Evolutionary conservation across 1,139 yeast species (phyloP), one percentile per base, ranked within the genome.

Genomic region (Blastobotrys buckinghamii): DNA sequence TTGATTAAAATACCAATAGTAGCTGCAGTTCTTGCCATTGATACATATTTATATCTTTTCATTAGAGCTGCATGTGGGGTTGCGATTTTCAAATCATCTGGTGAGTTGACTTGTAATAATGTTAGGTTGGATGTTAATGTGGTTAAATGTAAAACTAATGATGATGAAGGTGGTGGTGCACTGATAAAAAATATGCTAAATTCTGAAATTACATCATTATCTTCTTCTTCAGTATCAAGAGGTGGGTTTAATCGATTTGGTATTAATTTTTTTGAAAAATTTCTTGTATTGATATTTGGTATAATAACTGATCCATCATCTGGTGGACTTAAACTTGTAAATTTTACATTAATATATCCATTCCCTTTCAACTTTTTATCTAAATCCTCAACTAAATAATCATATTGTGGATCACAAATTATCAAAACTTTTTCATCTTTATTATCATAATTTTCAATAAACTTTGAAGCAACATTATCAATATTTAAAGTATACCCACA

Each of bases 1-100:
- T 94, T 94, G 44, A 92, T 90, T 39, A 92, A 73, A 24, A 92
- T 78, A 6, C 99, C 99, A 37, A 92, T 75, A 0, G 97, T 90
- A 1, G 95, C 89, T 0, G 97, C 94, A 1, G 92, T 78, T 58
- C 96, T 76, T 0, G 97, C 96, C 60, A 83, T 74, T 62, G 86
- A 92, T 86, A 92, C 89, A 60, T 75, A 81, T 53, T 85, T 76
- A 62, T 92, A 94, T 36, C 99, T 75, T 56, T 83, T 80, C 82
- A 83, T 84, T 50, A 92, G 70, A 20, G 85, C 82, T 0, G 94
- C 89, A 60, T 74, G 80, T 0, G 95, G 90, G 0, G 88, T 85
- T 19, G 70, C 68, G 50, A 8, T 59, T 45, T 1, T 53, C 45
- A 50, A 50, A 35, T 24, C 40, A 7, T 41, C 36, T 16, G 33